Conservation (phyloP, 306 rosid species). For the Hylodesmum podocarpum region DNA sequence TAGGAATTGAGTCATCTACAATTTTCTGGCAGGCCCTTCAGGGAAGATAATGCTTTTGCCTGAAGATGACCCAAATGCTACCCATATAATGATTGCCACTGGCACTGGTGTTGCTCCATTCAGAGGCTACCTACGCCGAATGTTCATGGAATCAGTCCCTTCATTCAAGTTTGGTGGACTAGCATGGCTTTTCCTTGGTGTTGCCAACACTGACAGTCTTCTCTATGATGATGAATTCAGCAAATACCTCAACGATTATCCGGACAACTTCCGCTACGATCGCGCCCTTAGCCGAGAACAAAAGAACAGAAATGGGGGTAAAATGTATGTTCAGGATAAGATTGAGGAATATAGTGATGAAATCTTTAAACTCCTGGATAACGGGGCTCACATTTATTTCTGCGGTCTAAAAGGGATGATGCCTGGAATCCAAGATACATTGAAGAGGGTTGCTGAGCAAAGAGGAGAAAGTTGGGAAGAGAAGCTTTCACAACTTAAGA, state of each 20-base stretch:
- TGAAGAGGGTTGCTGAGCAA: constrained; percentile 82
- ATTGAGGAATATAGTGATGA: constrained; percentile 95
- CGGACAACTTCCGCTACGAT: constrained; percentile 73
- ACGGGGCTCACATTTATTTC: constrained; percentile 94
- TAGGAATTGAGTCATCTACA: constrained; percentile 6
- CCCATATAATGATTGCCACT: constrained; percentile 96
- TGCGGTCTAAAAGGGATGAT: constrained; percentile 98
- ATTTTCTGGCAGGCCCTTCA: constrained; percentile 72
- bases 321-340: constrained; percentile 98
- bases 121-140: constrained; percentile 93
- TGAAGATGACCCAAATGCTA: constrained; percentile 86
- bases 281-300: constrained; percentile 92
- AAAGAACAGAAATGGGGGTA: constrained; percentile 82
- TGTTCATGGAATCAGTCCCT: constrained; percentile 94
- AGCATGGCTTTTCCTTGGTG: constrained; percentile 98
- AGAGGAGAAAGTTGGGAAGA: constrained; percentile 94
- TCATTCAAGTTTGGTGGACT: constrained; percentile 82
- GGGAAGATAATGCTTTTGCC: constrained; percentile 99
- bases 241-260: constrained; percentile 81
- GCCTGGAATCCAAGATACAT: constrained; percentile 97
- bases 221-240: constrained; percentile 87
- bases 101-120: constrained; percentile 98
- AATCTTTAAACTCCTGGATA: constrained; percentile 75
- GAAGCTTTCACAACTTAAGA: constrained; percentile 86
- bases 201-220: constrained; percentile 83